Evolutionary conservation across 805 yeast genomes (phyloP).

Genomic region (Groenewaldozyma salmanticensis): DNA sequence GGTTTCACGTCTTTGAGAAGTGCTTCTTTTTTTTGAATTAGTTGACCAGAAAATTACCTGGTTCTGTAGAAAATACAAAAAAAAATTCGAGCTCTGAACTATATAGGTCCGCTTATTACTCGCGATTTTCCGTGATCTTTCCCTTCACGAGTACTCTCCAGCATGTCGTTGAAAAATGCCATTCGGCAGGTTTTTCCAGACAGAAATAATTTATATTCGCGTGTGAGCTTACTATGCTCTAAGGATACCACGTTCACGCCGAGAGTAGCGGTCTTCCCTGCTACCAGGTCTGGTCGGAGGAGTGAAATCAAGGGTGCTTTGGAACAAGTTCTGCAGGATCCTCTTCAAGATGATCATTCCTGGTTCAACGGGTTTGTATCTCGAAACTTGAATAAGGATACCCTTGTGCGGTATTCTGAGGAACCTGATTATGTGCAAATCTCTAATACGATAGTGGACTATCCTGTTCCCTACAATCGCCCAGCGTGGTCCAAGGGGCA

Average conservation of each 20-base stretch:
- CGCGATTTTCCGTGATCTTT: too few relatives aligned
- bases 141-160: too few relatives aligned
- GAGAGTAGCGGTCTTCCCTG: slow-evolving; percentile 24
- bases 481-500: not conserved
- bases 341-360: slow-evolving; percentile 22
- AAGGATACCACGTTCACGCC: slow-evolving; percentile 14
- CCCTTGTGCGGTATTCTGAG: slow-evolving; percentile 21
- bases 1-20: too few relatives aligned
- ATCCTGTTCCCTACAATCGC: slow-evolving; percentile 18
- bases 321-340: slow-evolving; percentile 26
- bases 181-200: slow-evolving; percentile 9
- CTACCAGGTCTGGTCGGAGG: slow-evolving; percentile 14
- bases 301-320: slow-evolving; percentile 18
- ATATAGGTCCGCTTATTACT: too few relatives aligned
- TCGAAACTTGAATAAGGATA: slow-evolving; percentile 26
- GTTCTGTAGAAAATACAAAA: too few relatives aligned
- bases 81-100: too few relatives aligned
- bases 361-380: slow-evolving; percentile 23
- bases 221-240: slow-evolving; percentile 14
- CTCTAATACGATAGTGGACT: slow-evolving; percentile 26
- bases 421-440: slow-evolving; percentile 23
- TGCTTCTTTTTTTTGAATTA: too few relatives aligned
- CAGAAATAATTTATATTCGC: slow-evolving; percentile 16
- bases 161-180: too few relatives aligned
- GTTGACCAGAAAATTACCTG: too few relatives aligned